A percentile compares a stretch with the other conserved stretches of the same genome.
These are phyloP conservation scores for Aspergillus sp. DNA, from an alignment of 2,329 filamentous ascomycete species.

Conservation along the genomic window DNA sequence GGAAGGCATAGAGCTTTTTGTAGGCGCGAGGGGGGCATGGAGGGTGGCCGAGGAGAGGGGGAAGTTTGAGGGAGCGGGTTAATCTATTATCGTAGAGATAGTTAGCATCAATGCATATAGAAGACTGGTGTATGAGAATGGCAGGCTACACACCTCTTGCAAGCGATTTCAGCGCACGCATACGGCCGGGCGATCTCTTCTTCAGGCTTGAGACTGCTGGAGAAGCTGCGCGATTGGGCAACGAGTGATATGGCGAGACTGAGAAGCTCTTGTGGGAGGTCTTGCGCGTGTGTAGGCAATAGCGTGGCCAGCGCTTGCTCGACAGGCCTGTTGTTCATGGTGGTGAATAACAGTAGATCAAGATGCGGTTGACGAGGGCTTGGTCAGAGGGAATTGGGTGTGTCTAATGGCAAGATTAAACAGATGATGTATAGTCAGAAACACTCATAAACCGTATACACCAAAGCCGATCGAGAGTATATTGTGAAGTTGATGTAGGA, in stretches of 20 bases:
- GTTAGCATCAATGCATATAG: background rate
- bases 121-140: background rate
- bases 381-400: background rate
- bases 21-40: conserved; percentile 80
- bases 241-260: conserved; percentile 73
- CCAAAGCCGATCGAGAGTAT: background rate
- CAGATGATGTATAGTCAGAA: background rate
- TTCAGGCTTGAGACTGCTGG: conserved; percentile 75
- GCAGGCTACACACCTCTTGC: conserved; percentile 64
- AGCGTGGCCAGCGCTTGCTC: conserved; percentile 73
- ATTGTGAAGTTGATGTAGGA: background rate
- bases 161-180: conserved; percentile 85
- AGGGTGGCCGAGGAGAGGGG: conserved; percentile 71
- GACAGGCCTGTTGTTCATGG: conserved; percentile 71
- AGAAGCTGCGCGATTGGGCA: conserved; percentile 76
- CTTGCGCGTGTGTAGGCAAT: conserved; percentile 70
- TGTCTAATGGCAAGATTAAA: background rate
- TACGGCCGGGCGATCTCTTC: conserved; percentile 86
- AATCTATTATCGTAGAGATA: conserved; percentile 55
- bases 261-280: conserved; percentile 68
- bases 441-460: background rate
- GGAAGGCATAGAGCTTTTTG: conserved; percentile 77
- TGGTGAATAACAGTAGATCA: background rate
- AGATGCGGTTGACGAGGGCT: background rate
- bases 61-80: conserved; percentile 74